Base-by-base conservation (phyloP, 345 rosid species). In the Turritis glabra region DNA sequence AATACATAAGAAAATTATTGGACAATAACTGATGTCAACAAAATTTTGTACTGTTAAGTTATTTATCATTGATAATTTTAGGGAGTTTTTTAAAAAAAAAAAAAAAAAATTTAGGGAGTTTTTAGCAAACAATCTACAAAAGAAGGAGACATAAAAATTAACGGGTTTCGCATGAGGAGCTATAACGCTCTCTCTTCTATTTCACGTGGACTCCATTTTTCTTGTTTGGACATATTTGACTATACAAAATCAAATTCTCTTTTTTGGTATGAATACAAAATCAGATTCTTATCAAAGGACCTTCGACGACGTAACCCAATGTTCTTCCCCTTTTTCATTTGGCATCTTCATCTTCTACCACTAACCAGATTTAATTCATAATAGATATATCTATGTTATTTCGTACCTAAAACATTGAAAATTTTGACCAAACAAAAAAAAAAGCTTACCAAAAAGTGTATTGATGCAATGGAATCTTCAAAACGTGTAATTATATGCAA, bases 171-270 rank as follows among this genome's bases (percentile, higher is more conserved):
- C 41, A 58, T 21, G 35, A 46, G 14, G 44, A 72, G 60, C 15
- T 35, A 11, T 40, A 27, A 62, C 3, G 5, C 22, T 61, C 44
- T 43, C 11, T 63, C 56, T 50, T 14, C 7, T 15, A 22, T 41
- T 53, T 73, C 63, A 64, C 64, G 15, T 54, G 69, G 46, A 72
- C 29, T 29, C 19, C 29, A 1, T 29, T 44, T 53, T 63, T 23
- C 23, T 64, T 61, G 40, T 63, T 64, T 64, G 56, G 53, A 12
- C 54, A 73, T 53, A 64, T 40, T 41, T 73, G 71, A 55, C 56
- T 35, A 32, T 29, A 23, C 46, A 13, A 64, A 17, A 71, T n/a
- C 19, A 43, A 15, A 43, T 43, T 43, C 18, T 35, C 21, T 30
- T 30, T 29, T 29, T 4, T 29, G 32, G 5, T 6, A 5, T 29